These are phyloP conservation scores for Decorospora gaudefroyi DNA, from an alignment of 2,329 filamentous ascomycete genomes.

Conservation along the genomic window DNA sequence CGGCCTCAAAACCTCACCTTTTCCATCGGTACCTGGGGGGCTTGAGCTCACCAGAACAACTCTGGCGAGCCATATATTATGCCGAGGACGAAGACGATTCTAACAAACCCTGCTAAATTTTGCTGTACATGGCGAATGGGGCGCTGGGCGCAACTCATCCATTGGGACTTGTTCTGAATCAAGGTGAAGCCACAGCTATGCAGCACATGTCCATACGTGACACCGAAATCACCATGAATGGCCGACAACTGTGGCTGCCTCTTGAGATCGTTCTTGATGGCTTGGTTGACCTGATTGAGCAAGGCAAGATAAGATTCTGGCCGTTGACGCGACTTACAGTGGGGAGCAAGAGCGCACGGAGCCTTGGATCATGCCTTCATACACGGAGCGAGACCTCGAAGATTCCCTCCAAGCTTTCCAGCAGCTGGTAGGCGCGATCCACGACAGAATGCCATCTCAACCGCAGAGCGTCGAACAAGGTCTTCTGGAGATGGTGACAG, in stretches of 20 bases:
- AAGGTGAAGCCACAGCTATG: slow-evolving; percentile 13
- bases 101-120: slow-evolving; percentile 12
- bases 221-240: slow-evolving; percentile 11
- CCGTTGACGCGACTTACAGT: slow-evolving; percentile 1
- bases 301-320: slow-evolving; percentile 13
- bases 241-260: slow-evolving; percentile 10
- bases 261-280: slow-evolving; percentile 16
- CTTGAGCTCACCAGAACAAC: slow-evolving; percentile 10
- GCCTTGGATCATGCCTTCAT: slow-evolving; percentile 12
- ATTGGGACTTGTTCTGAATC: slow-evolving; percentile 16
- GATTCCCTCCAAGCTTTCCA: slow-evolving; percentile 11
- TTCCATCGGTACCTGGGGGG: slow-evolving; percentile 15
- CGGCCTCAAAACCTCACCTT: slow-evolving; percentile 2
- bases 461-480: slow-evolving; percentile 8
- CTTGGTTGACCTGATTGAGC: slow-evolving; percentile 14
- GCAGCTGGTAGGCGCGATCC: slow-evolving; percentile 11
- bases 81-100: slow-evolving; percentile 14
- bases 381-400: slow-evolving; percentile 10
- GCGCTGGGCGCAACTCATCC: slow-evolving; percentile 12
- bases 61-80: slow-evolving; percentile 9
- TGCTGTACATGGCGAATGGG: slow-evolving; percentile 10
- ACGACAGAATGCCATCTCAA: slow-evolving; percentile 12
- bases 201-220: slow-evolving; percentile 14
- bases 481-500: slow-evolving; percentile 14
- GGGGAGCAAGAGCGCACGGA: slow-evolving; percentile 10